Percentiles rank a stretch among this genome's conserved stretches.
Evolutionary conservation across 495 filamentous ascomycete genomes (phyloP).

Genomic region (Trichocladium antarcticum): DNA sequence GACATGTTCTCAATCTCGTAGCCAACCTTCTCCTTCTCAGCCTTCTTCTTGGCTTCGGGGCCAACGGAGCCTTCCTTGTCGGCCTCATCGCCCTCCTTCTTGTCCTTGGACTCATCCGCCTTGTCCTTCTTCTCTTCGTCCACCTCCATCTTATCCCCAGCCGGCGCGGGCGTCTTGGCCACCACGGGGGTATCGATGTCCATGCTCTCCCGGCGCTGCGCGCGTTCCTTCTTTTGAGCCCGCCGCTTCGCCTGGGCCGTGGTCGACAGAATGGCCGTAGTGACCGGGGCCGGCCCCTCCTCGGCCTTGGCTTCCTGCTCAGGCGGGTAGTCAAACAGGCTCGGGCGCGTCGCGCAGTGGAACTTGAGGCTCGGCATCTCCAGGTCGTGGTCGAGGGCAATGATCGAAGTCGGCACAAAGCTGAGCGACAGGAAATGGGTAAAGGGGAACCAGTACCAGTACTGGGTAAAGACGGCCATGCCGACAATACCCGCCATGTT

Average conservation of each 20-base stretch:
- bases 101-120: slow-evolving; percentile 51
- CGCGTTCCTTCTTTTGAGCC: slow-evolving; percentile 61
- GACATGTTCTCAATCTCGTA: slow-evolving; percentile 97
- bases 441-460: slow-evolving; percentile 99
- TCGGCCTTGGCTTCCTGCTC: slow-evolving; percentile 90
- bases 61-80: slow-evolving; percentile 48
- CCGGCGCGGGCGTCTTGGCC: slow-evolving; percentile 54
- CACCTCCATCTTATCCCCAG: slow-evolving; percentile 78
- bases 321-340: slow-evolving; percentile 94
- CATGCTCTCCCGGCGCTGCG: slow-evolving; percentile 73
- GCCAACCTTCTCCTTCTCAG: slow-evolving; percentile 91
- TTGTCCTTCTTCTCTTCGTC: slow-evolving; percentile 56
- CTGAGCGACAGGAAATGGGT: slow-evolving; percentile 93
- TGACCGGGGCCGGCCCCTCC: slow-evolving; percentile 86
- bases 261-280: slow-evolving; percentile 91
- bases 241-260: slow-evolving; percentile 94
- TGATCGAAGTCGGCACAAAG: slow-evolving; percentile 89
- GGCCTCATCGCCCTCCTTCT: slow-evolving; percentile 41
- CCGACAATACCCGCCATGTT: slow-evolving; percentile 97
- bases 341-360: slow-evolving; percentile 85
- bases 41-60: slow-evolving; percentile 60
- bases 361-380: slow-evolving; percentile 95
- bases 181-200: slow-evolving; percentile 74
- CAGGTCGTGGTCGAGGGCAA: slow-evolving; percentile 84
- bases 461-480: slow-evolving; percentile 96